Conservation (phyloP, 169 alveolate species). For the Cryptosporidium ryanae region DNA sequence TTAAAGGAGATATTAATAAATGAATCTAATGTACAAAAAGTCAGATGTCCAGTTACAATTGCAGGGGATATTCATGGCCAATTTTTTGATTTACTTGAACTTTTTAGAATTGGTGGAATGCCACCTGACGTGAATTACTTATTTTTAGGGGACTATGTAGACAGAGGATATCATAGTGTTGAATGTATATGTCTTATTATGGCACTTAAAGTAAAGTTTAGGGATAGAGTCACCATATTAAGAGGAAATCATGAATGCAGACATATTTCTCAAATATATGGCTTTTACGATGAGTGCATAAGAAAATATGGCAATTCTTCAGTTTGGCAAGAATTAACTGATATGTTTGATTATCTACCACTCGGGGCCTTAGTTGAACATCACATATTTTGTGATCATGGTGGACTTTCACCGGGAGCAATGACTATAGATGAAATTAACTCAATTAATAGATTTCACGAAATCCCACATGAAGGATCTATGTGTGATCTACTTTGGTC, state of each 20-base stretch:
- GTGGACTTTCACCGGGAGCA: conserved; percentile 96
- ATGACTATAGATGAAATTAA: conserved; percentile 93
- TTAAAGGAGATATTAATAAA: conserved; percentile 86
- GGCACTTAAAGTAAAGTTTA: conserved; percentile 92
- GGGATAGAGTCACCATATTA: conserved; percentile 90
- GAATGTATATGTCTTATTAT: conserved; percentile 93
- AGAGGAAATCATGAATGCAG: conserved; percentile 98
- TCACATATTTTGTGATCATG: conserved; percentile 96
- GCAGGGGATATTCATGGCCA: conserved; percentile 99
- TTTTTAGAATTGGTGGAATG: conserved; percentile 91
- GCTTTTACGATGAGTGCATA: conserved; percentile 97
- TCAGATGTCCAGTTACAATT: conserved; percentile 92
- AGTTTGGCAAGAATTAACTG: conserved; percentile 96
- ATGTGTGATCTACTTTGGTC: conserved; percentile 99
- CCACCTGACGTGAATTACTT: conserved; percentile 96
- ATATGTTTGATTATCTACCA: conserved; percentile 95
- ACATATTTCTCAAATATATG: conserved; percentile 93
- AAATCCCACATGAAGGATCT: conserved; percentile 98
- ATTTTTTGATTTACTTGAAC: conserved; percentile 94
- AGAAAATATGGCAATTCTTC: conserved; percentile 95
- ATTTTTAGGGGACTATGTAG: conserved; percentile 98
- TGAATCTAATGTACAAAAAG: conserved; percentile 89
- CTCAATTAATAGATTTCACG: conserved; percentile 84
- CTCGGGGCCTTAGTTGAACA: conserved; percentile 95
- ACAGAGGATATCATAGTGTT: conserved; percentile 96